Percentiles rank a stretch among this genome's conserved stretches.
Evolutionary conservation across 1,139 yeast genomes (phyloP).

Genomic region (Taphrina sp.): DNA sequence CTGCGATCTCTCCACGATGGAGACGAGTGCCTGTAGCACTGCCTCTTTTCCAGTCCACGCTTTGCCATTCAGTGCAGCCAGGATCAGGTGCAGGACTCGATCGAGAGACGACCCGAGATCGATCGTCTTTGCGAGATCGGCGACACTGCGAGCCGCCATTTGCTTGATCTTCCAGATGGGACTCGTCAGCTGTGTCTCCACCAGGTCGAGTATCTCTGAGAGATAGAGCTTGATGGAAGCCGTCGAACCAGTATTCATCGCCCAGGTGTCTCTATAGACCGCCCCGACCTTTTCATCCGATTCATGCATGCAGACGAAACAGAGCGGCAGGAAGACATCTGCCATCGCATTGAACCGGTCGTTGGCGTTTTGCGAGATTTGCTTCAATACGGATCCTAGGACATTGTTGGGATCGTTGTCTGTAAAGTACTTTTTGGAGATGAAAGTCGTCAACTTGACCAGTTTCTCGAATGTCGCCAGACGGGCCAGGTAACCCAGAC

Average conservation of each 20-base stretch:
- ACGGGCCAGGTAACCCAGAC: constrained; percentile 77
- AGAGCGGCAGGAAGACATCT: constrained; percentile 68
- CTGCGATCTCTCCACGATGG: constrained; percentile 53
- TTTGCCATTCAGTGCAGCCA: constrained; percentile 69
- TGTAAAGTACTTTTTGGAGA: constrained; percentile 60
- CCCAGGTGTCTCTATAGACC: constrained; percentile 69
- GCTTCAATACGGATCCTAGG: constrained; percentile 64
- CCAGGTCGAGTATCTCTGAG: constrained; percentile 61
- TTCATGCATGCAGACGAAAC: constrained; percentile 77
- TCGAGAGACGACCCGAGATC: constrained; percentile 21
- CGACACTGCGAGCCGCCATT: constrained; percentile 68
- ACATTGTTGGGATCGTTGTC: constrained; percentile 49
- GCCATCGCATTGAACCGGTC: constrained; percentile 66
- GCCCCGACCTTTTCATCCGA: constrained; percentile 47
- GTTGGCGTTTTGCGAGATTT: constrained; percentile 67
- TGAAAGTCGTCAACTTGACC: constrained; percentile 54
- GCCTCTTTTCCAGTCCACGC: constrained; percentile 87
- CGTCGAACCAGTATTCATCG: constrained; percentile 68
- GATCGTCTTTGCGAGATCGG: constrained; percentile 45
- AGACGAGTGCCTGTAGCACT: constrained; percentile 67
- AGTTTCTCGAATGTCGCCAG: constrained; percentile 58
- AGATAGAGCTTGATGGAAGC: constrained; percentile 71
- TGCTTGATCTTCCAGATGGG: constrained; percentile 65
- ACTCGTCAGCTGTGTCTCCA: constrained; percentile 53
- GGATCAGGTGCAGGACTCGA: constrained; percentile 55